These are phyloP conservation scores for Didymella lethalis DNA, from an alignment of 2,329 filamentous ascomycete species.

Conservation along the genomic window DNA sequence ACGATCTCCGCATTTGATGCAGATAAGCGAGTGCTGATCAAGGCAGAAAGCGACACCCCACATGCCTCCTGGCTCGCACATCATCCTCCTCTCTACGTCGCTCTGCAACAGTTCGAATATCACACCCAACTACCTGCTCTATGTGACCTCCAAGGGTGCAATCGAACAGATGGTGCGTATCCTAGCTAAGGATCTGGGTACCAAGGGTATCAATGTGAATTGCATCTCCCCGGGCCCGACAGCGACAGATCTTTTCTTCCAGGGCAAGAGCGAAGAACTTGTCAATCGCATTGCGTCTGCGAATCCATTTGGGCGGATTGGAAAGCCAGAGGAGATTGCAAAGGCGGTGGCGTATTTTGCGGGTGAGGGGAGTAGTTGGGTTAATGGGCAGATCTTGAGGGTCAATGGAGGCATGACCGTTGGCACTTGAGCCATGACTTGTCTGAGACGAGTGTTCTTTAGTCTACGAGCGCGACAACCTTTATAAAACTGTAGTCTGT, in stretches of 20 bases:
- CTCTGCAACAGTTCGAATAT: slow-evolving; percentile 26
- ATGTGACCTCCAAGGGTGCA: slow-evolving; percentile 65
- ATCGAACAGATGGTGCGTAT: slow-evolving; percentile 66
- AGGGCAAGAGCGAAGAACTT: slow-evolving; percentile 48
- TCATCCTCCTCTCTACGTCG: slow-evolving; percentile 34
- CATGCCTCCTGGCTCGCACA: slow-evolving; percentile 22
- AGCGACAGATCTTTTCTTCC: slow-evolving; percentile 63
- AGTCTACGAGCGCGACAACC: neutral
- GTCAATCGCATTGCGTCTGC: slow-evolving; percentile 28
- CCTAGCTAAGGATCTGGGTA: slow-evolving; percentile 63
- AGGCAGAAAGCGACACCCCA: slow-evolving; percentile 36
- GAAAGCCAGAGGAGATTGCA: slow-evolving; percentile 39
- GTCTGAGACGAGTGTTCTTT: neutral
- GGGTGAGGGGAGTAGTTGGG: slow-evolving; percentile 31
- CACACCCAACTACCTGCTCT: slow-evolving; percentile 48
- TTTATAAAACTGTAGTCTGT: neutral
- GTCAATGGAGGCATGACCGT: slow-evolving; percentile 41
- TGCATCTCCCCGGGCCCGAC: slow-evolving; percentile 63
- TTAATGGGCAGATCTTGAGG: slow-evolving; percentile 40
- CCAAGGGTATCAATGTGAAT: slow-evolving; percentile 62
- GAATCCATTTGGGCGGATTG: slow-evolving; percentile 34
- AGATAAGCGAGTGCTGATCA: neutral
- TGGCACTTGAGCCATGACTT: neutral
- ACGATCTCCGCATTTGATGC: neutral
- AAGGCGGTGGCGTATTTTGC: slow-evolving; percentile 32